Evolutionary conservation across 2,329 filamentous ascomycete genomes (phyloP), one percentile per base, ranked within the genome.

Genomic region (Paecilomyces formosus): DNA sequence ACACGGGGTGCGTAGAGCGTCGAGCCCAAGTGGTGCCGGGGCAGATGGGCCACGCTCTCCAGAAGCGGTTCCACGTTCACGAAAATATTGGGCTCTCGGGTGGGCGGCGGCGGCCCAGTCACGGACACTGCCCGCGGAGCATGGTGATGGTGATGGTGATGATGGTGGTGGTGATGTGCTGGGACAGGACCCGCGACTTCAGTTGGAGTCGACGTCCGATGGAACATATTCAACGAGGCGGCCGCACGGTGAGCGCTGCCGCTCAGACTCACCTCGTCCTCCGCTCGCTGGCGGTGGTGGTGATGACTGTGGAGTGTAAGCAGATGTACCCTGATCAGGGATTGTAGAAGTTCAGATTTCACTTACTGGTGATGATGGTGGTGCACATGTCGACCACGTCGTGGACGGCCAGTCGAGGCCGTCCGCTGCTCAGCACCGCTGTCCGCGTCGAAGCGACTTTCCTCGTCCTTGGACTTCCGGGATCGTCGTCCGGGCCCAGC

Each of bases 11-110:
- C 82, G 70, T 97, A 97, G 13, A 96, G 79, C 3, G 90, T 88
- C 58, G 91, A 90, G 33, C 93, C 93, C 2, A 97, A 82, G 70
- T 97, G 92, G 57, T 85, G 83, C 9, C 92, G 87, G 8, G 90
- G 88, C 18, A 85, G 81, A 58, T 88, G 78, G 0, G 87, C 81
- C 3, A 93, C 85, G 30, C 85, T 86, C 1, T 91, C 85, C 12
- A 96, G 73, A 0, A 96, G 84, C 0, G 84, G 81, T 61, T 88
- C 82, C 1, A 88, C 89, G 9, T 83, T 83, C 24, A 96, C 81
- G 15, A 82, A 84, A 2, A 84, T 85, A 61, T 85, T 87, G 6
- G 68, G 87, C 86, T 58, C 85, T 79, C 51, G 86, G 76, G 55
- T 81, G 64, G 61, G 78, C 39, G 65, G 61, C n/a, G 68, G 63